Evolutionary conservation across 495 filamentous ascomycete species (phyloP), one percentile per base, ranked within the genome.

Genomic region (Corynascus novoguineensis): DNA sequence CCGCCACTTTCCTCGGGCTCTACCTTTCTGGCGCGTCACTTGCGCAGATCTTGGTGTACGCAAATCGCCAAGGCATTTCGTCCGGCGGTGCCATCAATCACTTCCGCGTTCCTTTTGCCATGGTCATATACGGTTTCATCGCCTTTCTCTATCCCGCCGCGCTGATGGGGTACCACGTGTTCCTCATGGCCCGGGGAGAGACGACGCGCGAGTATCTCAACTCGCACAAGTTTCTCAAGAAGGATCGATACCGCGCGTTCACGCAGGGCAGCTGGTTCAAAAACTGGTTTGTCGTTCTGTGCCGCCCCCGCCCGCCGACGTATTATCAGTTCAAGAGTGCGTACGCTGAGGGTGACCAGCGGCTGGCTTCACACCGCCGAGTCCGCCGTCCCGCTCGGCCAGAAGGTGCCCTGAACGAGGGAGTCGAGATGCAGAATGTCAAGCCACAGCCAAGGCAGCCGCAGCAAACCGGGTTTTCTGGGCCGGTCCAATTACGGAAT

Each of bases 181-280:
- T 92, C 72, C 76, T 98, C 35, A 88, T 91, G 71, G 88, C 82
- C 31, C 81, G 90, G 37, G 93, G 92, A 17, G 92, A 97, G 73
- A 97, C 95, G 8, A 98, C 93, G 1, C 80, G 95, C 58, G 93
- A 98, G 70, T 97, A 95, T 67, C 82, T 98, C 45, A 95, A 93
- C 71, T 90, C 87, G 11, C 90, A 95, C 68, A 97, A 97, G 66
- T 96, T 97, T 70, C 71, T 85, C 51, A 92, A 91, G 73, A 83
- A 86, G 60, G 93, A 97, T 67, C 83, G 93, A 22, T 95, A 96
- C 69, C 81, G 90, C 32, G 90, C 93, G 6, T 98, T 95, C 55
- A 88, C 84, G 0, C 92, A 96, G 66, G 86, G 82, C 22, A 89
- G 75, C 63, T 75, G 84, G 57, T 73, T 86, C 71, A 85, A 75